These are phyloP conservation scores for Orbilia javanica DNA, from an alignment of 2,329 filamentous ascomycete genomes.

Conservation along the genomic window DNA sequence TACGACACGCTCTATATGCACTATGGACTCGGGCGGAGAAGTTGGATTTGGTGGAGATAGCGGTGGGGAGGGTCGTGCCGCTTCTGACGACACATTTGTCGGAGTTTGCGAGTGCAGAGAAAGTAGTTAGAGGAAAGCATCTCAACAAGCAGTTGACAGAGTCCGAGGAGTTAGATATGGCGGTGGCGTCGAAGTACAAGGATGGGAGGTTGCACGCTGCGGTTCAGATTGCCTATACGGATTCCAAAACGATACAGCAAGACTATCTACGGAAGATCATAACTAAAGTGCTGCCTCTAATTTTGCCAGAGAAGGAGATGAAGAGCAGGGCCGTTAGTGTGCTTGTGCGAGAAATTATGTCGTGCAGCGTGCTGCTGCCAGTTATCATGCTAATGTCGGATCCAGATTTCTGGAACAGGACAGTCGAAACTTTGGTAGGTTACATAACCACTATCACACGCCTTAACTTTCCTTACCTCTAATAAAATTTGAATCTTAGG, in stretches of 20 bases:
- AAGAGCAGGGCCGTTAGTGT: conserved; percentile 84
- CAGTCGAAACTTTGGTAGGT: conserved; percentile 84
- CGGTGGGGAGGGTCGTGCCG: conserved; percentile 85
- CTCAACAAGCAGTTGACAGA: conserved; percentile 91
- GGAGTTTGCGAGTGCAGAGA: conserved; percentile 91
- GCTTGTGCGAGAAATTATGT: conserved; percentile 88
- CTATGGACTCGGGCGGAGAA: conserved; percentile 79
- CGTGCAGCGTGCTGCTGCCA: conserved; percentile 89
- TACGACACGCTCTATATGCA: conserved; percentile 78
- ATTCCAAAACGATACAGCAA: conserved; percentile 86
- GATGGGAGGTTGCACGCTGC: conserved; percentile 90
- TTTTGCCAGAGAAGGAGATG: conserved; percentile 80
- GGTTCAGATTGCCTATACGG: conserved; percentile 83
- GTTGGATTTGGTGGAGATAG: conserved; percentile 84
- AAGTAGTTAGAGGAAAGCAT: conserved; percentile 85
- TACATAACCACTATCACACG: neutral
- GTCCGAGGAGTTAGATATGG: conserved; percentile 93
- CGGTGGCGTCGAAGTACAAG: conserved; percentile 93
- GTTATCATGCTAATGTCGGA: conserved; percentile 84
- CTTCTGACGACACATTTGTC: conserved; percentile 88
- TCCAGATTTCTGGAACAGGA: conserved; percentile 96
- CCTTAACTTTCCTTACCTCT: neutral
- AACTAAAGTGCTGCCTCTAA: conserved; percentile 76
- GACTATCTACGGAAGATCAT: conserved; percentile 85
- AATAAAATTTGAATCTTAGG: conserved; percentile 65